Evolutionary conservation across 106 monocot genomes (phyloP).

Genomic region (Phalaenopsis aphrodite): DNA sequence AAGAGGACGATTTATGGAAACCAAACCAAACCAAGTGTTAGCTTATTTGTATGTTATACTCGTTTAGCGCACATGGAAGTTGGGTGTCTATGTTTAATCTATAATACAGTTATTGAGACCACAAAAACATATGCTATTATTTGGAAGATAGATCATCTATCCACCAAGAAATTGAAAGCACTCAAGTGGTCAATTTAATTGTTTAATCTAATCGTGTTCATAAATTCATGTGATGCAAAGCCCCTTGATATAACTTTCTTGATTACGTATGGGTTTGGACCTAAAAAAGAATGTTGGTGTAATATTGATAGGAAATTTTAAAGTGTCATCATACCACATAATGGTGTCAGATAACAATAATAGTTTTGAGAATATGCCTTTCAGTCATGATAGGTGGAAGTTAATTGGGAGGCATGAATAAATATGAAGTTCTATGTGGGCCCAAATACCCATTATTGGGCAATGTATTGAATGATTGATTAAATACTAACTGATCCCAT

Average conservation of each 20-base stretch:
- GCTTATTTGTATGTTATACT: background rate
- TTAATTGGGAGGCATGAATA: background rate
- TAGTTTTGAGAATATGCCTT: background rate
- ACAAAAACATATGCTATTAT: too few relatives aligned
- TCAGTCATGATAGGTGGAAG: background rate
- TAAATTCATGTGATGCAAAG: background rate
- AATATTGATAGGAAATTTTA: too few relatives aligned
- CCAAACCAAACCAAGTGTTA: background rate
- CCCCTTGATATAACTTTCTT: too few relatives aligned
- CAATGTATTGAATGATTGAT: background rate
- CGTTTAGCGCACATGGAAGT: background rate
- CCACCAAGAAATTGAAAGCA: too few relatives aligned
- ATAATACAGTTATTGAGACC: too few relatives aligned
- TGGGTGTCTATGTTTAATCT: too few relatives aligned
- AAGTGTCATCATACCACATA: too few relatives aligned
- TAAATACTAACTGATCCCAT: background rate
- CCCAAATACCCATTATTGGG: background rate
- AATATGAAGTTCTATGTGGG: background rate
- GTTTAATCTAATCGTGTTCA: background rate
- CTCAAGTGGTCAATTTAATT: too few relatives aligned
- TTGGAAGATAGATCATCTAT: too few relatives aligned
- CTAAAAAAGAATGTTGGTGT: too few relatives aligned
- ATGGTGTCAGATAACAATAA: background rate
- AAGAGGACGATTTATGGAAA: background rate
- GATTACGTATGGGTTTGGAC: too few relatives aligned